Base-by-base conservation (phyloP, 2,329 filamentous ascomycete genomes). In the Chaetomium strumarium region DNA sequence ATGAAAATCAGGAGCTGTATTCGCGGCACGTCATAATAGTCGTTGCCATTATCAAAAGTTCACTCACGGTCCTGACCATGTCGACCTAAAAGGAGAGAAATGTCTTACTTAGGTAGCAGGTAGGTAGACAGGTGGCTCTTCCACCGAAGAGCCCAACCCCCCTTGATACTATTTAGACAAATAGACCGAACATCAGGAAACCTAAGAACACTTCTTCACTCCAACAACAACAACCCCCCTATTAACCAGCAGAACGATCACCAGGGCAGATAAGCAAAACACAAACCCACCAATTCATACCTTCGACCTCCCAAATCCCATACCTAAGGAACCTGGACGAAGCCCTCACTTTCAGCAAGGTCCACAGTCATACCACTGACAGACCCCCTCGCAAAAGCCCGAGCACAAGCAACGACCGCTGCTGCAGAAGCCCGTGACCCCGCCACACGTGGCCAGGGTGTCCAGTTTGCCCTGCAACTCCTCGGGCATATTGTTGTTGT, bases 311-410 rank as follows among this genome's bases (percentile, higher is more conserved):
- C 19, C 16, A 8, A 8, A 13, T 24, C 24, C 7, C 38, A 12
- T 8, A 16, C 11, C 5, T 9, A n/a, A n/a, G n/a, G n/a, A n/a
- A n/a, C n/a, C n/a, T n/a, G n/a, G n/a, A n/a, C n/a, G n/a, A n/a
- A n/a, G n/a, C n/a, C n/a, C n/a, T n/a, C n/a, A n/a, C n/a, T n/a
- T 17, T 42, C 38, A 58, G 33, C 56, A 56, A 14, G 24, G 13
- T 30, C 53, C 56, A 12, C 54, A 57, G 11, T 52, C 49, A 51
- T 44, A 49, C 56, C 56, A 57, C 4, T 40, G 14, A 36, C 56
- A 58, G 11, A 53, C 29, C 1, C 54, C 54, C 37, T 57, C 55
- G 39, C 55, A 57, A 5, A 49, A 39, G 37, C 38, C 41, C 8
- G 55, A 52, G 37, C 55, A 55, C 17, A 50, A 24, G 36, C 55